Evolutionary conservation across 2,329 filamentous ascomycete species (phyloP), one percentile per base, ranked within the genome.

Genomic region (Cercospora janseana): DNA sequence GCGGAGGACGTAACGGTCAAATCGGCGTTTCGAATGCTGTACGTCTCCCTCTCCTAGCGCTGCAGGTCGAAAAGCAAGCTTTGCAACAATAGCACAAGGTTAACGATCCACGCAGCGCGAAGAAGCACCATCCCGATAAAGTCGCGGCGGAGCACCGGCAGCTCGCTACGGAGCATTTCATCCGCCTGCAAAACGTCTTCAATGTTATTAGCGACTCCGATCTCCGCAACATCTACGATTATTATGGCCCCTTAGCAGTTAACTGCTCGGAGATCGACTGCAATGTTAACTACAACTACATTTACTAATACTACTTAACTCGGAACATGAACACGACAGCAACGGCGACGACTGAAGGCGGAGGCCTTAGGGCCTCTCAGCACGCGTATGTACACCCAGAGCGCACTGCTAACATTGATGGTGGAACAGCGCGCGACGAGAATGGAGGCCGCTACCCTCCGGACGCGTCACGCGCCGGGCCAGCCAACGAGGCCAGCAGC

Each of bases 41-140:
- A 20, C 10, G 16, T 38, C 4, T 38, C 8, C 16, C 34, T 38
- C 34, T 16, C 34, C 34, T 16, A 18, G 21, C 15, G 34, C 34
- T 12, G 26, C 26, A 27, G 26, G 26, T 27, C 12, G 26, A 27
- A 27, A n/a, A n/a, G n/a, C n/a, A 27, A 27, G 26, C 26, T 27
- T 6, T 12, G 26, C 26, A 27, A 27, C 26, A 27, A 6, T 6
- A 6, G 34, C 16, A 38, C n/a, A 9, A 9, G 13, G 18, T 21
- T 38, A 3, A 38, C 34, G 16, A 38, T 38, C 16, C n/a, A 8
- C 4, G 13, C 34, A 38, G 34, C 13, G 34, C 34, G n/a, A 38
- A 38, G 16, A 38, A 38, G 18, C 21, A 38, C 34, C 34, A 38
- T 20, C 34, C 34, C 6, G 34, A 38, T 18, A 38, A 38, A 20